Percentiles rank a stretch among this genome's conserved stretches.
These are phyloP conservation scores for Periconia macrospinosa DNA, from an alignment of 2,329 filamentous ascomycete genomes.

Conservation along the genomic window DNA sequence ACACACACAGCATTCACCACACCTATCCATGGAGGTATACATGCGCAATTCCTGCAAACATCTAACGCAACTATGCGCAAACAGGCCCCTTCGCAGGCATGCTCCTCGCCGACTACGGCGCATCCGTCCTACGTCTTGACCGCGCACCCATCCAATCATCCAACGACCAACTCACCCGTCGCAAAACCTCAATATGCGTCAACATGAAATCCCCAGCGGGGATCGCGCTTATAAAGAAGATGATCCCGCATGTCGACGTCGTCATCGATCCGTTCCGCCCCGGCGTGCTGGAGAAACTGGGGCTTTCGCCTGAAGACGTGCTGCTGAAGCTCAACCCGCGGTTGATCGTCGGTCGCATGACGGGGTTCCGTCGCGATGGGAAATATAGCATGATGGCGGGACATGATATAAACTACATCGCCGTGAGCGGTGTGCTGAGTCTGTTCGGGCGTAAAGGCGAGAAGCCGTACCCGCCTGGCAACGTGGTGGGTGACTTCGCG, in stretches of 20 bases:
- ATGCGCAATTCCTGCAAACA: not conserved
- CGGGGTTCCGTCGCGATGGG: constrained; percentile 85
- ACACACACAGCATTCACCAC: constrained; percentile 12
- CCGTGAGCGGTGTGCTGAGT: constrained; percentile 77
- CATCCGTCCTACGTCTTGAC: constrained; percentile 85
- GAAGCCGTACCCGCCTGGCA: constrained; percentile 77
- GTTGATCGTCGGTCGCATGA: constrained; percentile 82
- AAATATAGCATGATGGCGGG: constrained; percentile 86
- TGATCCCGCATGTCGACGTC: constrained; percentile 69
- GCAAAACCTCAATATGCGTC: constrained; percentile 78
- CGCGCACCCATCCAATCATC: constrained; percentile 58
- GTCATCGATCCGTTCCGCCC: constrained; percentile 94
- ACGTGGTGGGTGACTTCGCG: constrained; percentile 88
- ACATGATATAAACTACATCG: constrained; percentile 96
- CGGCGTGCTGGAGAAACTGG: constrained; percentile 82
- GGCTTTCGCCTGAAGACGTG: constrained; percentile 68
- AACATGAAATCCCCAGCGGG: constrained; percentile 73
- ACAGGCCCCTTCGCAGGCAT: constrained; percentile 85
- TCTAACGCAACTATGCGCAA: not conserved
- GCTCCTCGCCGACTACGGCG: constrained; percentile 80
- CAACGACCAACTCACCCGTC: constrained; percentile 74
- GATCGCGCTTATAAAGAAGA: constrained; percentile 64
- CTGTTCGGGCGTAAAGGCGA: constrained; percentile 72
- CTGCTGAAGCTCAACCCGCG: constrained; percentile 70
- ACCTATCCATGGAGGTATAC: not conserved